Conservation (phyloP, 2,329 filamentous ascomycete species). For the Fusarium poae region DNA sequence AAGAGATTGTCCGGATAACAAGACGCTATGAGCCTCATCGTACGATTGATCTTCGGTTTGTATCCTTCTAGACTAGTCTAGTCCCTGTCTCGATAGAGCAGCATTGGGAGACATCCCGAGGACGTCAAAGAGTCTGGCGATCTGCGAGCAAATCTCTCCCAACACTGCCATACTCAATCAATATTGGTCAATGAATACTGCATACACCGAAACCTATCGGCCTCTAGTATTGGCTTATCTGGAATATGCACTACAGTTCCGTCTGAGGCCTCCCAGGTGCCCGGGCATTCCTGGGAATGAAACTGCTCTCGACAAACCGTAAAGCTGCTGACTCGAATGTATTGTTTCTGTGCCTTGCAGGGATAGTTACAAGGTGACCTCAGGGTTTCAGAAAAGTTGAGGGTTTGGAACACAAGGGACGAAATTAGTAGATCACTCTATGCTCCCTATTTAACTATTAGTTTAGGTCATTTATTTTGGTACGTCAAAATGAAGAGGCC, state of each 20-base stretch:
- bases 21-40: neutral
- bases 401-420: no score
- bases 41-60: slow-evolving; percentile 1
- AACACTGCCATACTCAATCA: neutral
- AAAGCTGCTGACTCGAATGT: neutral
- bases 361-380: neutral
- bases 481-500: no score
- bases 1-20: neutral
- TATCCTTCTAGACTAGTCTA: neutral
- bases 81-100: neutral
- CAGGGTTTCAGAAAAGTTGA: no score
- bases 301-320: no score
- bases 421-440: no score
- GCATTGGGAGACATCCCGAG: neutral
- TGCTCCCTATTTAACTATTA: no score
- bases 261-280: neutral
- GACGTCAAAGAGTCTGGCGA: neutral
- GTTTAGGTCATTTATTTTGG: no score
- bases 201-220: neutral
- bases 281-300: neutral
- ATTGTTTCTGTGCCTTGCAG: neutral
- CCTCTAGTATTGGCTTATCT: neutral
- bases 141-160: neutral
- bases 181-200: neutral
- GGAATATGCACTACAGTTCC: neutral